These are phyloP conservation scores for Russula brevipes DNA, from an alignment of 768 basidiomycete species.

Conservation along the genomic window DNA sequence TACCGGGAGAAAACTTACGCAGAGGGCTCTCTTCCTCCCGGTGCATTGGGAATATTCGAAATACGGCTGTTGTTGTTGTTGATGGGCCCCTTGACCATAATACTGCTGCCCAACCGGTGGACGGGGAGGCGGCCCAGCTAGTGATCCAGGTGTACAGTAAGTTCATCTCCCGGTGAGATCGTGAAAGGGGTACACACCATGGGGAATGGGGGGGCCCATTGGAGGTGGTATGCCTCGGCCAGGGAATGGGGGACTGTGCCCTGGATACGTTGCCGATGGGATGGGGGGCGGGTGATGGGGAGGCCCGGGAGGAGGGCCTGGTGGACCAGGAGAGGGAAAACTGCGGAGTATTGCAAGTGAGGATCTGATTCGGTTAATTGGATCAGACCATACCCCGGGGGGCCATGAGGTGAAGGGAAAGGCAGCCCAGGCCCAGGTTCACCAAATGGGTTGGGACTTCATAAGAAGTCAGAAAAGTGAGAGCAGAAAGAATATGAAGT, in stretches of 20 bases:
- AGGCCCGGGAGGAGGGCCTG: constrained; percentile 22
- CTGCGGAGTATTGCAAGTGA: constrained; percentile 2
- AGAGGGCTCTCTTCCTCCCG: constrained; percentile 50
- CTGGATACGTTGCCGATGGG: constrained; percentile 18
- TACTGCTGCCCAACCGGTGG: constrained; percentile 38
- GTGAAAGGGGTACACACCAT: constrained; percentile 24
- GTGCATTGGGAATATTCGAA: constrained; percentile 55
- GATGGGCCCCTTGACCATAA: constrained; percentile 39
- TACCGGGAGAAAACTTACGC: constrained; percentile 34
- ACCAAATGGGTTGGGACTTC: constrained; percentile 6
- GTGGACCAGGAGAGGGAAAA: not conserved
- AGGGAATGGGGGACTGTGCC: constrained; percentile 12
- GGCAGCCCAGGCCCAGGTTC: constrained; percentile 24
- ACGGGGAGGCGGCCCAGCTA: constrained; percentile 30
- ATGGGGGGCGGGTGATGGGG: constrained; percentile 22
- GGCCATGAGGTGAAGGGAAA: constrained; percentile 27
- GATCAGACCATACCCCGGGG: constrained; percentile 22
- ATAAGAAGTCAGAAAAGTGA: constrained; percentile 1
- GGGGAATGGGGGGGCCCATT: constrained; percentile 25
- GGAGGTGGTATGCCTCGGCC: constrained; percentile 5
- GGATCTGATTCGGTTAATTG: not conserved
- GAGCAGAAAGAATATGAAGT: not conserved
- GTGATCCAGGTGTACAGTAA: not conserved
- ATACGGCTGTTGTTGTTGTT: constrained; percentile 38
- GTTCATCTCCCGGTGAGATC: not conserved